These are phyloP conservation scores for Cystobasidium slooffiae DNA, from an alignment of 1,284 basidiomycete species.

Conservation along the genomic window DNA sequence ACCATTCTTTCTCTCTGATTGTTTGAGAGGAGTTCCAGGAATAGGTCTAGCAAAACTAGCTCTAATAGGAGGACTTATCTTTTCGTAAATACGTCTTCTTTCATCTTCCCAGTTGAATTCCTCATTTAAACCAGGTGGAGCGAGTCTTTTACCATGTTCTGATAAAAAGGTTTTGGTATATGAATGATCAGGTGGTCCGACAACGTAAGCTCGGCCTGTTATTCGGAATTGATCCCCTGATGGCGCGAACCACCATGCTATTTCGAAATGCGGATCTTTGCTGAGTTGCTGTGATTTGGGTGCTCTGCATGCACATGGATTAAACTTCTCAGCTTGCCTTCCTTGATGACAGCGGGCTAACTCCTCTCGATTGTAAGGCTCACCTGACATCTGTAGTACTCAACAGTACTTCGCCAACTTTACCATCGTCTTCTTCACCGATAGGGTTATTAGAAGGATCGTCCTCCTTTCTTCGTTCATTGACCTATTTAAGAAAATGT, in stretches of 20 bases:
- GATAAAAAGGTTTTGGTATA: constrained; percentile 41
- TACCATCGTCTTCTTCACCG: constrained; percentile 49
- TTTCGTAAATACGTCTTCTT: constrained; percentile 55
- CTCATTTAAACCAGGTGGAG: constrained; percentile 33
- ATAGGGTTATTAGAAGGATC: constrained; percentile 49
- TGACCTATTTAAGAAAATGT: background rate
- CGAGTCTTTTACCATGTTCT: constrained; percentile 39
- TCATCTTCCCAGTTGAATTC: constrained; percentile 57
- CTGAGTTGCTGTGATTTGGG: constrained; percentile 56
- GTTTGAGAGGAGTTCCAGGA: constrained; percentile 52
- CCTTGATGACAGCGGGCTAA: background rate
- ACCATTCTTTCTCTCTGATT: constrained; percentile 34
- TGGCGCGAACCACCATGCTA: constrained; percentile 57
- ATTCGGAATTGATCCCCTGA: constrained; percentile 56
- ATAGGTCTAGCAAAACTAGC: constrained; percentile 57
- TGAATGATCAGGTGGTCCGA: constrained; percentile 50
- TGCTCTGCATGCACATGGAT: constrained; percentile 32
- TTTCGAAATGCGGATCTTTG: constrained; percentile 51
- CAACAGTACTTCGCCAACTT: constrained; percentile 54
- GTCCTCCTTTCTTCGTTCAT: constrained; percentile 47
- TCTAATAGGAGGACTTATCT: constrained; percentile 55
- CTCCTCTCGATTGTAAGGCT: background rate
- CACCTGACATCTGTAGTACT: constrained; percentile 56
- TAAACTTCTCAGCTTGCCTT: background rate
- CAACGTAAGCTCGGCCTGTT: constrained; percentile 54